phyloP scores from a whole-genome alignment of 164 flowering plant genomes.

The Stephania cephalantha region DNA sequence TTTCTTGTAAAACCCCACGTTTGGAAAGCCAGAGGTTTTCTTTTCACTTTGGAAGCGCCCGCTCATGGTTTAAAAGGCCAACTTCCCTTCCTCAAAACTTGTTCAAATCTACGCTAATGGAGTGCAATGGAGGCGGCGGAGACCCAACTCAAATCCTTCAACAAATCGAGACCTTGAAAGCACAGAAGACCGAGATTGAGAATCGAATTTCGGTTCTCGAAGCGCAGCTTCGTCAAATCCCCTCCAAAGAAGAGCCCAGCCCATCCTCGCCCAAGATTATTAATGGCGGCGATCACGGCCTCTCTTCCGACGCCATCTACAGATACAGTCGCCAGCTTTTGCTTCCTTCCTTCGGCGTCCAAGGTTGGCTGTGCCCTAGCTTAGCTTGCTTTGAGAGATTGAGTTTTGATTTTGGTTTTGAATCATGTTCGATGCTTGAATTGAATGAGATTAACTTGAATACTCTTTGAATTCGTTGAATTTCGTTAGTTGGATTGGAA shows the following conservation, averaged over 20 bases:
- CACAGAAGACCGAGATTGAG: conserved; percentile 43
- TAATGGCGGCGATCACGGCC: conserved; percentile 19
- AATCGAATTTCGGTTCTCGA: conserved; percentile 47
- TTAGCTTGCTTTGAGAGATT: neutral
- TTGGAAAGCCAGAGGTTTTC: too few relatives aligned
- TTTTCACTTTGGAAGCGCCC: neutral
- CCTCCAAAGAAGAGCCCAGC: conserved; percentile 10
- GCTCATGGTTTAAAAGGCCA: neutral
- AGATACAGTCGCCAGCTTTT: conserved; percentile 86
- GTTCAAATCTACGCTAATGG: conserved; percentile 21
- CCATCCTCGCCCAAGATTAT: conserved; percentile 6
- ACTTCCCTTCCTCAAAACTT: neutral
- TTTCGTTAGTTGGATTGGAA: too few relatives aligned
- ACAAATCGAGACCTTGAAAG: conserved; percentile 50
- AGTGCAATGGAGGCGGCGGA: conserved; percentile 26
- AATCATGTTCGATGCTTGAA: too few relatives aligned
- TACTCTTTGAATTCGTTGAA: too few relatives aligned
- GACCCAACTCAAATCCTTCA: conserved; percentile 31
- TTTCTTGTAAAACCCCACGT: too few relatives aligned
- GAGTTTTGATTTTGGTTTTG: too few relatives aligned
- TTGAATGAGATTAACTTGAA: too few relatives aligned
- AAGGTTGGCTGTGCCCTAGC: conserved; percentile 30
- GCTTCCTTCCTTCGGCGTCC: conserved; percentile 82
- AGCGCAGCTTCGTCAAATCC: conserved; percentile 36
- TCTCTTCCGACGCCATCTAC: conserved; percentile 53